A percentile compares a stretch with the other conserved stretches of the same genome.
Evolutionary conservation across 2,329 filamentous ascomycete genomes (phyloP).

Genomic region (Phaeosphaeriaceae sp.): DNA sequence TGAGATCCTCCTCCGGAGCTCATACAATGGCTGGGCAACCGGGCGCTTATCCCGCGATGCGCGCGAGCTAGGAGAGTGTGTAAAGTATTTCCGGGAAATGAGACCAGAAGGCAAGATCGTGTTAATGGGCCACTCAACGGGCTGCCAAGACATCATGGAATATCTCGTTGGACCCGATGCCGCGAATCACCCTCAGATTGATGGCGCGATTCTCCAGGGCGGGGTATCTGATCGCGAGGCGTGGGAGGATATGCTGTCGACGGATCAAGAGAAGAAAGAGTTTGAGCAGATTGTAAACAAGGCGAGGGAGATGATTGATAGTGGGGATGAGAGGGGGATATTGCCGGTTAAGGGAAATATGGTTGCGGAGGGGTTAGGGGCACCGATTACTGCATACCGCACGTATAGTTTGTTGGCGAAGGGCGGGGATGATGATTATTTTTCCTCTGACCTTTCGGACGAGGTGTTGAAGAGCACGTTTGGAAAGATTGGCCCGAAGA

Average conservation of each 20-base stretch:
- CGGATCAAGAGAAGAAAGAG: slow-evolving; percentile 25
- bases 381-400: slow-evolving; percentile 63
- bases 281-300: slow-evolving; percentile 47
- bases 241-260: slow-evolving; percentile 43
- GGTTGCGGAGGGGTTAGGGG: slow-evolving; percentile 38
- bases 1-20: slow-evolving; percentile 60
- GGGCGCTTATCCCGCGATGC: slow-evolving; percentile 62
- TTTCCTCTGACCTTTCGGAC: slow-evolving; percentile 77
- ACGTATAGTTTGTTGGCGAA: slow-evolving; percentile 66
- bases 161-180: slow-evolving; percentile 58
- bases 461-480: slow-evolving; percentile 70
- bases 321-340: slow-evolving; percentile 63
- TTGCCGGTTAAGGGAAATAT: slow-evolving; percentile 54
- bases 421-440: slow-evolving; percentile 83
- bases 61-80: slow-evolving; percentile 60
- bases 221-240: slow-evolving; percentile 80
- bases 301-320: slow-evolving; percentile 63
- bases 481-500: slow-evolving; percentile 60
- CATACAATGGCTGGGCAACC: slow-evolving; percentile 64
- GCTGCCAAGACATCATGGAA: slow-evolving; percentile 72
- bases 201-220: slow-evolving; percentile 82
- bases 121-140: slow-evolving; percentile 74
- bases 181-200: slow-evolving; percentile 61
- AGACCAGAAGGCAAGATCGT: slow-evolving; percentile 63
- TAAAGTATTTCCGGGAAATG: slow-evolving; percentile 57